Base-by-base conservation (phyloP, 495 filamentous ascomycete genomes). In the Xylaria intraflava region DNA sequence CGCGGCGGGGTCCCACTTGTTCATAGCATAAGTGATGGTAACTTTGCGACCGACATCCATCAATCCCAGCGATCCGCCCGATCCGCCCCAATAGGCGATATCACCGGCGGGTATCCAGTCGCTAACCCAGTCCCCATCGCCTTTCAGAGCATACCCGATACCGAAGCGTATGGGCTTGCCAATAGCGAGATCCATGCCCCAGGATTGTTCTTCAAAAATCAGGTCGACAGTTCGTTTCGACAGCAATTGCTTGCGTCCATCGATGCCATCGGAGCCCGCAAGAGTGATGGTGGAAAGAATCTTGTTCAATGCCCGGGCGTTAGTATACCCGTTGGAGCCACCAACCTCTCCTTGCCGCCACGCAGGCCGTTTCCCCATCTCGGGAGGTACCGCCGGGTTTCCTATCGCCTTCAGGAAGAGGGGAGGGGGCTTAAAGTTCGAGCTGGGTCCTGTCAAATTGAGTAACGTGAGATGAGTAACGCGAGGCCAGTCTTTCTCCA, bases 1-100 rank as follows among this genome's bases (percentile, higher is more conserved):
- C 1, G 61, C 61, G 1, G 11, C 3, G 10, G 46, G 57, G 8
- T 17, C 35, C 70, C 75, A 74, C 53, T 65, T 64, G 47, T 76
- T 78, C 73, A 76, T 76, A 5, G 60, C 59, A 62, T 75, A 78
- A 3, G 50, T 59, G 40, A 76, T 66, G 2, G 74, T 78, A 50
- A 75, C 57, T 46, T 59, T 54, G 1, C 64, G 59, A 30, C 71
- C 69, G 6, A 67, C 22, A 60, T 78, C 74, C 70, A 78, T 74
- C 19, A 76, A 48, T 3, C 65, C 35, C 1, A 73, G 60, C 0
- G 71, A 75, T 0, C 74, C 74, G 0, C 74, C 74, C 61, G 66
- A 76, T 3, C 74, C 74, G 9, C 64, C 59, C 72, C 73, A 76
- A 30, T 61, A 76, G 50, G 67, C 68, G 3, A 76, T 51, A 5